Evolutionary conservation across 1,284 basidiomycete species (phyloP).

Genomic region (Grifola frondosa): DNA sequence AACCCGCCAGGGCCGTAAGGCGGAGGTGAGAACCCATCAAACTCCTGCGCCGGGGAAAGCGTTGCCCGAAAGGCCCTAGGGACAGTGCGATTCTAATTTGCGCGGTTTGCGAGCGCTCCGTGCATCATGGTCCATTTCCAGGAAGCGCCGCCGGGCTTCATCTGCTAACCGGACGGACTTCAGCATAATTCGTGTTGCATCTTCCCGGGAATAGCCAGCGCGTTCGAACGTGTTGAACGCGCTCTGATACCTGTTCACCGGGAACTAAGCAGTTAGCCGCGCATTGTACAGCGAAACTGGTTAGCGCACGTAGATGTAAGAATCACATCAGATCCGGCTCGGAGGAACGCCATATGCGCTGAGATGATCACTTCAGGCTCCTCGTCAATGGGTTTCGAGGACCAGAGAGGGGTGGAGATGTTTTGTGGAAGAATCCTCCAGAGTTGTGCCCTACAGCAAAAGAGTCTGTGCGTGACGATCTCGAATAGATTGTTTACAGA

Average conservation of each 20-base stretch:
- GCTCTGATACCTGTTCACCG: slow-evolving; percentile 58
- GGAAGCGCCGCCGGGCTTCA: slow-evolving; percentile 42
- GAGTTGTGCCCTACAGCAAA: slow-evolving; percentile 56
- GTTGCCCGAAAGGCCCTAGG: slow-evolving; percentile 76
- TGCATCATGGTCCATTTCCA: slow-evolving; percentile 16
- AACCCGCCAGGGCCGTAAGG: slow-evolving; percentile 65
- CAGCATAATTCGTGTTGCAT: slow-evolving; percentile 52
- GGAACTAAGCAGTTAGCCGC: background rate
- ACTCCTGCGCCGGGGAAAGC: slow-evolving; percentile 69
- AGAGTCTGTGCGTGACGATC: background rate
- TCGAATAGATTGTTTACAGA: slow-evolving; percentile 39
- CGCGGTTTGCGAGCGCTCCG: slow-evolving; percentile 14
- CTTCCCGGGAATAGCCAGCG: slow-evolving; percentile 47
- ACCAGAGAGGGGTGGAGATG: slow-evolving; percentile 68
- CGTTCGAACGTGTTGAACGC: slow-evolving; percentile 53
- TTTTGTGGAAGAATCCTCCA: slow-evolving; percentile 58
- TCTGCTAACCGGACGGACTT: slow-evolving; percentile 53
- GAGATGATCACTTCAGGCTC: slow-evolving; percentile 52
- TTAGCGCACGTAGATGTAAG: slow-evolving; percentile 58
- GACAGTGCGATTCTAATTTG: slow-evolving; percentile 59
- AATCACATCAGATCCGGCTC: slow-evolving; percentile 60
- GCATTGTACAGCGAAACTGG: background rate
- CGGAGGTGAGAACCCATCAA: slow-evolving; percentile 71
- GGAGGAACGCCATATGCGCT: slow-evolving; percentile 60
- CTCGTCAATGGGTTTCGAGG: slow-evolving; percentile 54